phyloP scores from a whole-genome alignment of 441 rosid genomes.

The Jatropha multifida region DNA sequence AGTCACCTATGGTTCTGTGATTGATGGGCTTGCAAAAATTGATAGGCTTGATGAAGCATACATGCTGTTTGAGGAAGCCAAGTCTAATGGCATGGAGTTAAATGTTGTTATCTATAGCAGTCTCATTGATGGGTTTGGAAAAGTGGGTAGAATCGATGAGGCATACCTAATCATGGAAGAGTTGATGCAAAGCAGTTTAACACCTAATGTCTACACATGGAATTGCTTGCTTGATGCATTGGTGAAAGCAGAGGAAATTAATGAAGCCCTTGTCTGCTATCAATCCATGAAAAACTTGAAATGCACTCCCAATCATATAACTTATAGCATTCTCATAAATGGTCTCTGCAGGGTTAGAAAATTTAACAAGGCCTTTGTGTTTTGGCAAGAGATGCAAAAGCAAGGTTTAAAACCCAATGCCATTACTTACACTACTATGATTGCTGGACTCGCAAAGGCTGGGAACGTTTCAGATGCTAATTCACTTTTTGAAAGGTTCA shows the following conservation, averaged over 20 bases:
- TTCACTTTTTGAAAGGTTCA: constrained; percentile 67
- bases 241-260: constrained; percentile 88
- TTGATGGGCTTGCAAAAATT: constrained; percentile 86
- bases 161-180: constrained; percentile 94
- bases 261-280: constrained; percentile 83
- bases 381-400: constrained; percentile 98
- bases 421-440: constrained; percentile 83
- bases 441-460: constrained; percentile 87
- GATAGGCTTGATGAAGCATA: constrained; percentile 97
- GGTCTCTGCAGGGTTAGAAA: constrained; percentile 88
- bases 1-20: constrained; percentile 85
- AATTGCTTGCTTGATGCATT: constrained; percentile 92
- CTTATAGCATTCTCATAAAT: constrained; percentile 76
- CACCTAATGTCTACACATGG: constrained; percentile 81
- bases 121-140: constrained; percentile 93
- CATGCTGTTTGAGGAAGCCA: constrained; percentile 95
- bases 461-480: constrained; percentile 78
- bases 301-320: constrained; percentile 68
- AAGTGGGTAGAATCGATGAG: constrained; percentile 93
- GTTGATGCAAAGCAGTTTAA: constrained; percentile 85
- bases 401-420: constrained; percentile 64
- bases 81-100: constrained; percentile 61
- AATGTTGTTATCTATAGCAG: constrained; percentile 82
- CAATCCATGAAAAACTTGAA: constrained; percentile 78
- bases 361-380: constrained; percentile 92